Conservation (phyloP, 2,329 filamentous ascomycete species). For the Diplocarpon rosae region DNA sequence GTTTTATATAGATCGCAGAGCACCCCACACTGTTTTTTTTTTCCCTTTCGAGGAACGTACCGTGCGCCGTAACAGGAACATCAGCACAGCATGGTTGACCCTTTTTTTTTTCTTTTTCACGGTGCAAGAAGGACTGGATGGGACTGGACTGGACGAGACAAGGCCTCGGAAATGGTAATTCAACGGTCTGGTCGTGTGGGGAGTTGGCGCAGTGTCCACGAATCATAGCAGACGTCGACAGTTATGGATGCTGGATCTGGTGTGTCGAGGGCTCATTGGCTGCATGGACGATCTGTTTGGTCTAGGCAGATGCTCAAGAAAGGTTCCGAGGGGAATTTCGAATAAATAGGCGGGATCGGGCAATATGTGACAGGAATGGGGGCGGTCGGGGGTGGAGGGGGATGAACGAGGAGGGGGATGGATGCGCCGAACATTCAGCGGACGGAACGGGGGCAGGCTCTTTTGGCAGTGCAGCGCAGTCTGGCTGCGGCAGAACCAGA, state of each 20-base stretch:
- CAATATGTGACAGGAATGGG: conserved; percentile 12
- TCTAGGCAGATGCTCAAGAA: conserved; percentile 12
- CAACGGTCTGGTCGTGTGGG: conserved; percentile 12
- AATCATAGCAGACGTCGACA: conserved; percentile 22
- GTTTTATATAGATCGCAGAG: conserved; percentile 21
- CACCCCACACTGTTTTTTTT: conserved; percentile 21
- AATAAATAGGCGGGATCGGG: conserved; percentile 17
- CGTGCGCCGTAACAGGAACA: conserved; percentile 19
- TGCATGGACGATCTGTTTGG: conserved; percentile 21
- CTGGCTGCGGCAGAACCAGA: conserved; percentile 8
- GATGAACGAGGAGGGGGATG: too few relatives aligned
- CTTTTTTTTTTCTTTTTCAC: conserved; percentile 11
- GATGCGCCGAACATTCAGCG: too few relatives aligned
- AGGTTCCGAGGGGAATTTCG: conserved; percentile 13
- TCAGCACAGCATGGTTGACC: conserved; percentile 13
- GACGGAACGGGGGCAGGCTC: too few relatives aligned
- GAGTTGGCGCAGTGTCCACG: conserved; percentile 18
- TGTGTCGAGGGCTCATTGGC: conserved; percentile 14
- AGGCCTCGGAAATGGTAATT: conserved; percentile 17
- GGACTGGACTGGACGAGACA: conserved; percentile 18
- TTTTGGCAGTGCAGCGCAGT: too few relatives aligned
- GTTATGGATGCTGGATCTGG: conserved; percentile 17
- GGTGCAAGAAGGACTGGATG: conserved; percentile 14
- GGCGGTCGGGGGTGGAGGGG: too few relatives aligned
- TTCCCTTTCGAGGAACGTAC: conserved; percentile 20